Percentiles rank a stretch among this genome's conserved stretches.
phyloP scores from a whole-genome alignment of 2,329 filamentous ascomycete species.

The Aspergillus sergii region DNA sequence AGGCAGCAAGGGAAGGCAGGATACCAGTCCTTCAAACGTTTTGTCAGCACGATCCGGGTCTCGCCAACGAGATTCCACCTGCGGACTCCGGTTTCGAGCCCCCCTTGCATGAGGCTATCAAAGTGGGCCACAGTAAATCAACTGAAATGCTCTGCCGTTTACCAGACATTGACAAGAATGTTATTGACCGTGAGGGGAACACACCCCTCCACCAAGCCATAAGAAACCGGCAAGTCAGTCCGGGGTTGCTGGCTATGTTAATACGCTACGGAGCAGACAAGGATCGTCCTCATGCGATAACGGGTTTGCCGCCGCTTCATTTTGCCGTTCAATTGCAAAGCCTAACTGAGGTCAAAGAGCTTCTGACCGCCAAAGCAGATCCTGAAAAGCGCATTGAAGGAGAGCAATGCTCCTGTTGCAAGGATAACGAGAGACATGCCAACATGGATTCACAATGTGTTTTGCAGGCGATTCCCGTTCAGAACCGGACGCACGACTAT shows the following conservation, averaged over 20 bases:
- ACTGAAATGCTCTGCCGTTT: neutral
- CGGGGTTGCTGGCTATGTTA: neutral
- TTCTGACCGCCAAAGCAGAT: neutral
- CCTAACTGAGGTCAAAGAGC: neutral
- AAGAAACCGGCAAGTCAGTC: neutral
- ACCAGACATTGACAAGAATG: neutral
- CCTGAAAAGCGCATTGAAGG: neutral
- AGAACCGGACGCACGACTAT: neutral
- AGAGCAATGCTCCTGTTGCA: neutral
- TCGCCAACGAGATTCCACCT: neutral
- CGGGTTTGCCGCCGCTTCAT: constrained; percentile 1
- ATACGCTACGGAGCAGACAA: neutral
- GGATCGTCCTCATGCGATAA: neutral
- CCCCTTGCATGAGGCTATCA: constrained; percentile 3
- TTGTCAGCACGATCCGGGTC: neutral
- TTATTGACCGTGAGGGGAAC: neutral
- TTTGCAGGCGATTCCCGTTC: neutral
- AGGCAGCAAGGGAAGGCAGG: neutral
- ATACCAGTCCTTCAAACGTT: neutral
- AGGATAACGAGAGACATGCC: neutral
- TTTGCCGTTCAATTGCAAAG: neutral
- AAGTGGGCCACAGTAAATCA: neutral
- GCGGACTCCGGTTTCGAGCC: neutral
- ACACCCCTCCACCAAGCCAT: constrained; percentile 5
- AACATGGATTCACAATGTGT: neutral